phyloP scores from a whole-genome alignment of 257 asterid genomes.

The Cordia subcordata region DNA sequence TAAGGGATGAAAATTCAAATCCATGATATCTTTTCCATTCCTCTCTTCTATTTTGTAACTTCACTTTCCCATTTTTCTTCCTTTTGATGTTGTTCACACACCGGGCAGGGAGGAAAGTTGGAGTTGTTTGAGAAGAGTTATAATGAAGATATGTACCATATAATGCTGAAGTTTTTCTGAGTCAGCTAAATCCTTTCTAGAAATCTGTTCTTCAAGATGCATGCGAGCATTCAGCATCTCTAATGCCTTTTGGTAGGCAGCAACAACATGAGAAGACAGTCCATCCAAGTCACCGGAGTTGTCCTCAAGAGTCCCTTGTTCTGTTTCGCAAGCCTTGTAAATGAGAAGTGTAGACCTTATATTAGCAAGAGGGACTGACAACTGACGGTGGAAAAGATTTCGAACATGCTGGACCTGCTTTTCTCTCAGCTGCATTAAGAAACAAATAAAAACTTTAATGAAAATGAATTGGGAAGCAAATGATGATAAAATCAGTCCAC shows the following conservation, averaged over 20 bases:
- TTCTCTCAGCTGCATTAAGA: conserved; percentile 61
- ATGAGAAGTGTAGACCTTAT: conserved; percentile 47
- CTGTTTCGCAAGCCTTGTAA: conserved; percentile 84
- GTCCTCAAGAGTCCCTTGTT: conserved; percentile 44
- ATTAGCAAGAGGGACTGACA: conserved; percentile 79
- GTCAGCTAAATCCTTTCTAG: conserved; percentile 42
- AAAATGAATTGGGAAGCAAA: conserved; percentile 2
- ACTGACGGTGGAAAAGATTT: conserved; percentile 76
- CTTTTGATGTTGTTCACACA: too few relatives aligned
- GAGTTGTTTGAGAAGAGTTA: too few relatives aligned
- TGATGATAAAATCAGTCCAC: not conserved
- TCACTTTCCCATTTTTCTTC: too few relatives aligned
- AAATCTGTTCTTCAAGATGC: conserved; percentile 61
- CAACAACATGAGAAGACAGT: conserved; percentile 57
- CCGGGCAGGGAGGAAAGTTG: too few relatives aligned
- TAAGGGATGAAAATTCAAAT: too few relatives aligned
- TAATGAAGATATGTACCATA: conserved; percentile 40
- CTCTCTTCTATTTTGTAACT: too few relatives aligned
- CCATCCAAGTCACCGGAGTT: conserved; percentile 49
- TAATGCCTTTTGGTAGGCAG: conserved; percentile 71
- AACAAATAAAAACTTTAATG: conserved; percentile 12
- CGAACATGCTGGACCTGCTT: conserved; percentile 78
- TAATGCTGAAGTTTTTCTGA: conserved; percentile 61
- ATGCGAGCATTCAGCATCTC: conserved; percentile 72
- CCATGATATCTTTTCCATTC: too few relatives aligned